Base-by-base conservation (phyloP, 805 yeast species). In the Barnettozyma populi region DNA sequence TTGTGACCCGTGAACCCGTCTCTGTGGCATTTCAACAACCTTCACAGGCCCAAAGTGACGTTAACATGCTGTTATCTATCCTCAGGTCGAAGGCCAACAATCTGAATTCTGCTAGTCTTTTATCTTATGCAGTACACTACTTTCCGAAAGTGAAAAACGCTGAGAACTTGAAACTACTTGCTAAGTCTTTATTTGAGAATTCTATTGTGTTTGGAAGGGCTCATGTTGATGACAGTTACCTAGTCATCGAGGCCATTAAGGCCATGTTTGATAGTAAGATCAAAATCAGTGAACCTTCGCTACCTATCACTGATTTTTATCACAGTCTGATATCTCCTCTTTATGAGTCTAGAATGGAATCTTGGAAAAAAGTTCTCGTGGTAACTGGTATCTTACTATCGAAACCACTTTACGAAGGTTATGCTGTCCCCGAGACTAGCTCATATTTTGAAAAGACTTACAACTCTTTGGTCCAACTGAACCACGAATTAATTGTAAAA, bases 241-340 rank as follows among this genome's bases (percentile, higher is more conserved):
- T 66, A 32, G 68, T 75, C 4, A 63, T 75, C n/a, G 80, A 75
- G 52, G 79, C 72, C 6, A 66, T 73, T 49, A 74, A 74, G 57
- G 61, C 74, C 14, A 62, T 71, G 13, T 56, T 70, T 13, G 79
- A 75, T 44, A 70, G 66, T 48, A 75, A 75, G 52, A 56, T 74
- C 32, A 59, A 58, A 45, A 62, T 73, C 6, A 72, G 78, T 13
- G 71, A 69, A 48, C 80, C 80, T 2, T 63, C 76, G 1, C 52
- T 75, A 10, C 56, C 73, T 1, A 48, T 73, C 18, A 64, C 70
- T 48, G 54, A 60, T 1, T 75, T 70, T 58, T 74, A 69, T 56
- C 56, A 60, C 10, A 61, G 67, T 0, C 40, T 74, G 3, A 45
- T 59, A 14, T 62, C 59, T 9, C 72, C 73, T 36, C 31, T 57